phyloP scores from a whole-genome alignment of 257 asterid species.

The Fraxinus excelsior region DNA sequence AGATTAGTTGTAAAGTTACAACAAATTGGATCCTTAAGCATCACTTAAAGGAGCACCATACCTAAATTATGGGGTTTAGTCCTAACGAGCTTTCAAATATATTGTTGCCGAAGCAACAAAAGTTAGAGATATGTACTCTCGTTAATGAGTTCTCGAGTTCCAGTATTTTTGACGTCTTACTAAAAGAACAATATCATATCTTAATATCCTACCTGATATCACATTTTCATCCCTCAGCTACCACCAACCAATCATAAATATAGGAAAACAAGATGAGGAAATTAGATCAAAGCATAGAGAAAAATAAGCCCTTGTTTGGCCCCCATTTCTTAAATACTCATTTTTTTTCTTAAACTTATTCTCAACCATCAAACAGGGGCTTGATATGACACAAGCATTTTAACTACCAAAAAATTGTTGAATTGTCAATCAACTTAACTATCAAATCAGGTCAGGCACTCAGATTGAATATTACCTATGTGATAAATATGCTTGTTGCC shows the following conservation, averaged over 20 bases:
- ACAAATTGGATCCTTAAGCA: background rate
- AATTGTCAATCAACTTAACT: background rate
- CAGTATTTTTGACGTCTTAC: background rate
- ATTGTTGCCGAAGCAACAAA: background rate
- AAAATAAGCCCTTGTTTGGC: background rate
- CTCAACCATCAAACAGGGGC: no score
- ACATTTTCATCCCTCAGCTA: background rate
- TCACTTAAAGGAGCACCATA: background rate
- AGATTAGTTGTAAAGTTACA: background rate
- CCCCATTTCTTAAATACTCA: no score
- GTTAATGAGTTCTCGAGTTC: background rate
- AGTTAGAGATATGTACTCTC: background rate
- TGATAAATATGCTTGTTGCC: background rate
- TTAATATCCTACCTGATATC: background rate
- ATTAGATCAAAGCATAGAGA: background rate
- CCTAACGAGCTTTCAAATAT: background rate
- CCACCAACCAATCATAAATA: background rate
- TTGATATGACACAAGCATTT: background rate
- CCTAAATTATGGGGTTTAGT: background rate
- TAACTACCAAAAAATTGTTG: background rate
- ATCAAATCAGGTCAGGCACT: background rate
- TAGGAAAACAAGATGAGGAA: background rate
- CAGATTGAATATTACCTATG: background rate
- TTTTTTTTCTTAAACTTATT: background rate
- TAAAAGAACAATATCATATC: background rate